Evolutionary conservation across 2,329 filamentous ascomycete genomes (phyloP).

Genomic region (Penicillium freii): DNA sequence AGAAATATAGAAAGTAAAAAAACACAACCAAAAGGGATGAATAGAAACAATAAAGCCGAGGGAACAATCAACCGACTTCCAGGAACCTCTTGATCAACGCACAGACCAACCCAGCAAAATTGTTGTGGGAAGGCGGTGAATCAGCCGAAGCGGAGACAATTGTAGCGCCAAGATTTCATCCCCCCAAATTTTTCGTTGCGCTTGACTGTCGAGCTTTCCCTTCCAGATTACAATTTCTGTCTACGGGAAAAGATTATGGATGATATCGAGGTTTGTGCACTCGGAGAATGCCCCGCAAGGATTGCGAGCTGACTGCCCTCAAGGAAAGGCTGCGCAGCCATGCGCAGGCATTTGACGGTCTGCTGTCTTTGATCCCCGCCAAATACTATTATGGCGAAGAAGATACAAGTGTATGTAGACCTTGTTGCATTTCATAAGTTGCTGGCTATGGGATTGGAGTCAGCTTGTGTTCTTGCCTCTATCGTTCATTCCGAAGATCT

Average conservation of each 20-base stretch:
- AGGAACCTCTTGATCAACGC: background rate
- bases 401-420: constrained; percentile 64
- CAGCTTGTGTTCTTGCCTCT: constrained; percentile 12
- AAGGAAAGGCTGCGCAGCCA: constrained; percentile 51
- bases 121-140: constrained; percentile 24
- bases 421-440: background rate
- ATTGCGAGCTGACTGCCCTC: constrained; percentile 25
- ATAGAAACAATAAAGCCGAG: background rate
- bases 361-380: constrained; percentile 83
- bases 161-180: constrained; percentile 40
- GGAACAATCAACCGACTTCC: background rate
- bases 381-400: constrained; percentile 90
- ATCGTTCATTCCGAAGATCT: constrained; percentile 9
- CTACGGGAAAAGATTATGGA: constrained; percentile 29
- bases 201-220: constrained; percentile 24
- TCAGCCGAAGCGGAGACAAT: constrained; percentile 33
- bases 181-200: constrained; percentile 41
- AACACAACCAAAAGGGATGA: background rate
- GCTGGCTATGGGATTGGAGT: background rate
- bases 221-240: constrained; percentile 15
- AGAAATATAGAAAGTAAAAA: background rate
- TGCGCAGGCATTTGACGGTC: constrained; percentile 77
- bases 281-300: constrained; percentile 13
- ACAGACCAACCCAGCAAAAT: constrained; percentile 9
- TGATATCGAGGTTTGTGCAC: constrained; percentile 41